Conservation (phyloP, 176 grass and related monocot genomes). For the Bonia amplexicaulis region DNA sequence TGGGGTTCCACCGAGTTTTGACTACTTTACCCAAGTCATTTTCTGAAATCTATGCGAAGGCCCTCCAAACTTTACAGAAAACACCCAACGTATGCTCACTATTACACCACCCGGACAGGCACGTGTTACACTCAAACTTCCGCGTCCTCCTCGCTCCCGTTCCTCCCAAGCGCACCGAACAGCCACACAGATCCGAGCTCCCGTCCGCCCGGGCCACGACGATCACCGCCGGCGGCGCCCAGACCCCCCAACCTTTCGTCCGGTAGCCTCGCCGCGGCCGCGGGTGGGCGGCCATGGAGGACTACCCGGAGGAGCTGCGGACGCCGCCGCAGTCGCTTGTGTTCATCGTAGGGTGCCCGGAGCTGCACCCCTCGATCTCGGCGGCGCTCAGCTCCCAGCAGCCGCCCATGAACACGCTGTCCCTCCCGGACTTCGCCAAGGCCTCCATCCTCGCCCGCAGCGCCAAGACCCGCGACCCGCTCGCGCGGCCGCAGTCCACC, state of each 20-base stretch:
- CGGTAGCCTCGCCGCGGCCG: constrained; percentile 5
- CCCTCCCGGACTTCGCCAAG: constrained; percentile 83
- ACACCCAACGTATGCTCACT: background rate
- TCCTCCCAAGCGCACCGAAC: constrained; percentile 24
- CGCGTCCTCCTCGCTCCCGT: constrained; percentile 19
- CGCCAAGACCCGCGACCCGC: constrained; percentile 70
- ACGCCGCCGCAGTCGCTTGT: constrained; percentile 77
- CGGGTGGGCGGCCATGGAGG: constrained; percentile 68
- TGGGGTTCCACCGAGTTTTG: background rate
- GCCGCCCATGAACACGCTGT: constrained; percentile 75
- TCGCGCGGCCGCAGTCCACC: constrained; percentile 54
- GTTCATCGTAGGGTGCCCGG: constrained; percentile 80
- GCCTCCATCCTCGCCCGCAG: constrained; percentile 57
- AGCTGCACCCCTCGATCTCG: constrained; percentile 90
- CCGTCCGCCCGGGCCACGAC: constrained; percentile 27
- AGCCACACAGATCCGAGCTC: constrained; percentile 40
- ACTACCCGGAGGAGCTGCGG: constrained; percentile 96
- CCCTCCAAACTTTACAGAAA: background rate
- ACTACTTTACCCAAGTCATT: background rate
- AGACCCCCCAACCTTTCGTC: background rate
- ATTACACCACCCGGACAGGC: background rate
- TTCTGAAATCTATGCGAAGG: background rate
- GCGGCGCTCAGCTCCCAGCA: constrained; percentile 75
- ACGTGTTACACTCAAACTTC: background rate
- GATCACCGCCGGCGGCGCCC: constrained; percentile 10